Percentiles rank a stretch among this genome's conserved stretches.
phyloP scores from a whole-genome alignment of 2,329 filamentous ascomycete genomes.

The Calonectria naviculata region DNA sequence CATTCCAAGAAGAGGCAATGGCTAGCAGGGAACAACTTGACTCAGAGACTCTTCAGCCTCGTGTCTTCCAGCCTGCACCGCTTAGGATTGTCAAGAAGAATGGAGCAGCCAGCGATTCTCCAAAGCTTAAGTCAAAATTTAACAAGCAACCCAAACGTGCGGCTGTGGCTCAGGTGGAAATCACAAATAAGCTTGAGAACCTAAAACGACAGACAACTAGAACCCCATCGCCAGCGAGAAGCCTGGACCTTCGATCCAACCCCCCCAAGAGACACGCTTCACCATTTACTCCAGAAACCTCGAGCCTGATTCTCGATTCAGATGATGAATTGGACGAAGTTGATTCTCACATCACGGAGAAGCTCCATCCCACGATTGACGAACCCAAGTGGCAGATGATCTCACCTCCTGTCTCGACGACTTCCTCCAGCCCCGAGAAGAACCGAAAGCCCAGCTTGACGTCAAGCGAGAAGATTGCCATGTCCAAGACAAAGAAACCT shows the following conservation, averaged over 20 bases:
- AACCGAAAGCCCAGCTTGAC: conserved; percentile 27
- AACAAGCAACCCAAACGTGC: conserved; percentile 40
- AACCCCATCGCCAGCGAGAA: conserved; percentile 25
- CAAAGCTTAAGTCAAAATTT: conserved; percentile 37
- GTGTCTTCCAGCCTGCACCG: conserved; percentile 23
- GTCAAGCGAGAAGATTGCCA: conserved; percentile 37
- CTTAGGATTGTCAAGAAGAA: conserved; percentile 16
- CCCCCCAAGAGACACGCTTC: conserved; percentile 27
- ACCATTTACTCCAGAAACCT: conserved; percentile 33
- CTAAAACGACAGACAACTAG: conserved; percentile 1
- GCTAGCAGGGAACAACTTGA: not conserved
- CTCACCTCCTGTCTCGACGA: conserved; percentile 50
- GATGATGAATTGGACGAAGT: conserved; percentile 44
- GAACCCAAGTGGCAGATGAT: conserved; percentile 63
- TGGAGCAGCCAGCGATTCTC: conserved; percentile 14
- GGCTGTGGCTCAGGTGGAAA: conserved; percentile 3
- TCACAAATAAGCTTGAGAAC: conserved; percentile 19
- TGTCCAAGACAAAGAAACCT: conserved; percentile 15
- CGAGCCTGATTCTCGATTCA: conserved; percentile 53
- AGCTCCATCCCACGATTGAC: conserved; percentile 49
- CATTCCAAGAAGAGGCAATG: conserved; percentile 42
- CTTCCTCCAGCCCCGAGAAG: conserved; percentile 36
- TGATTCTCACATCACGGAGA: conserved; percentile 41
- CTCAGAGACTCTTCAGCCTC: conserved; percentile 23
- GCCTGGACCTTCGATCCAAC: conserved; percentile 10